Evolutionary conservation across 2,329 filamentous ascomycete genomes (phyloP).

Genomic region (Colletotrichum higginsianum): DNA sequence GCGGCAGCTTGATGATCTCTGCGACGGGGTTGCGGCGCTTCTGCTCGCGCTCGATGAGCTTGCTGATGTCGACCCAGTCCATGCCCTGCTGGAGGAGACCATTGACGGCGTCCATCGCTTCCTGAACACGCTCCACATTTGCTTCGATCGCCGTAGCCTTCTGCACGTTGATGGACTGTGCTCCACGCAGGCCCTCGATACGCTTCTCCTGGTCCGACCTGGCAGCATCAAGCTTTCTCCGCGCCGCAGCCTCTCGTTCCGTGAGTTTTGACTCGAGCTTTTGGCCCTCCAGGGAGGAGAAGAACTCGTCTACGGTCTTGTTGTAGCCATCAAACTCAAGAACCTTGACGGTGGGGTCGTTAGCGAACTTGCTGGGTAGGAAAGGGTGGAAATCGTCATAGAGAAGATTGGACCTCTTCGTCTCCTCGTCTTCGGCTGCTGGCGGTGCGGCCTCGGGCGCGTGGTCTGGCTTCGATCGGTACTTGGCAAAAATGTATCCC

Average conservation of each 20-base stretch:
- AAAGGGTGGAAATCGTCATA: conserved; percentile 99
- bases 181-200: conserved; percentile 85
- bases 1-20: conserved; percentile 85
- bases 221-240: conserved; percentile 88
- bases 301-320: conserved; percentile 95
- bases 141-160: conserved; percentile 93
- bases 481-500: conserved; percentile 90
- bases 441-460: conserved; percentile 45
- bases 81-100: conserved; percentile 93
- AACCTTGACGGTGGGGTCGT: conserved; percentile 75
- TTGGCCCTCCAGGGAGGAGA: conserved; percentile 95
- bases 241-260: conserved; percentile 86
- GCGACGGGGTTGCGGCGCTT: conserved; percentile 87
- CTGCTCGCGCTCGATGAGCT: conserved; percentile 90
- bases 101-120: conserved; percentile 93
- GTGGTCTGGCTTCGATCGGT: conserved; percentile 52
- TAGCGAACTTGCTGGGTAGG: conserved; percentile 82
- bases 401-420: conserved; percentile 68
- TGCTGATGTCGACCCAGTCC: conserved; percentile 96
- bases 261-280: conserved; percentile 87
- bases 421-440: conserved; percentile 52
- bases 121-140: conserved; percentile 91
- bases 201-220: conserved; percentile 87
- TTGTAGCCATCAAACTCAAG: conserved; percentile 90
- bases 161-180: conserved; percentile 85